Evolutionary conservation across 495 filamentous ascomycete species (phyloP), one percentile per base, ranked within the genome.

Genomic region (Neurospora sp.): DNA sequence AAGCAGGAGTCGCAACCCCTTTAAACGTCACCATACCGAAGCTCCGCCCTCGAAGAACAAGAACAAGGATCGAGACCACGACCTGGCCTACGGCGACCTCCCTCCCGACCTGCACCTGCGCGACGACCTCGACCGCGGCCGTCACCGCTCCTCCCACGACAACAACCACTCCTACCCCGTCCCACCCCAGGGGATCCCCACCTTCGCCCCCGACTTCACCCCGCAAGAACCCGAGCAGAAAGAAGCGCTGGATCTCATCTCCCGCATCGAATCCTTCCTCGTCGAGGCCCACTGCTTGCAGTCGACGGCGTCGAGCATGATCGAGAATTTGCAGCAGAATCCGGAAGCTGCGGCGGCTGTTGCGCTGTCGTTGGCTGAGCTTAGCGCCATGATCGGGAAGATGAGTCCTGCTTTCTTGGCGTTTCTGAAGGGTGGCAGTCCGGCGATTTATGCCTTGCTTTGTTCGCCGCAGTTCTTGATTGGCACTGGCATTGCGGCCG

Each of bases 321-420:
- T 99, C 74, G 82, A 89, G n/a, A 91, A 92, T 71, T 86, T 99
- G 9, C 94, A 98, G 77, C 89, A 92, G 73, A 93, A 96, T 71
- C 96, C 96, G 0, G 93, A 99, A 74, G 94, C 94, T 14, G 93
- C 97, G 73, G 96, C 96, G 4, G 96, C 95, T 4, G 96, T 99
- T 8, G 96, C 94, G 2, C 86, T 99, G 9, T 93, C 94, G 1
- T 87, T 99, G 2, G 96, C 94, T 18, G 96, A 99, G 82, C 93
- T 99, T 75, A 93, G 91, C 78, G 89, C 89, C 44, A 78, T 98
- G 3, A 84, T 91, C 2, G 86, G 87, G 22, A 97, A 97, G 82
- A 92, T 97, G 90, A 91, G 89, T 0, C 96, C 96, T 0, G 88
- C 89, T 3, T 93, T 92, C 7, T 84, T 98, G 27, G 83, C 87